These are phyloP conservation scores for Solanum pennellii DNA, from an alignment of 257 asterid species.

Conservation along the genomic window DNA sequence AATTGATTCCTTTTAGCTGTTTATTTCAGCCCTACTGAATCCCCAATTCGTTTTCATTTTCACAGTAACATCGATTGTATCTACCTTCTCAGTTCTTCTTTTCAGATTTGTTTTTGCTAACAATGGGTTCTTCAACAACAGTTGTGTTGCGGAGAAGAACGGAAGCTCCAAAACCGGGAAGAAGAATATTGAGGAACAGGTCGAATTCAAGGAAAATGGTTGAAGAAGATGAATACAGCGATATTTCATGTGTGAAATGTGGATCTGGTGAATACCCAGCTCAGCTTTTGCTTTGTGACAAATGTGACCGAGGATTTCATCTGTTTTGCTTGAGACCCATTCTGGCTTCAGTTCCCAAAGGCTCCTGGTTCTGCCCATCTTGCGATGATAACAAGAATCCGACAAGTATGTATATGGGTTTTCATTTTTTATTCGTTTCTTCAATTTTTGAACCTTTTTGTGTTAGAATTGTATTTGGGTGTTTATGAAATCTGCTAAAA, in stretches of 20 bases:
- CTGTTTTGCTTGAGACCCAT: constrained; percentile 64
- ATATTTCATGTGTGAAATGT: constrained; percentile 54
- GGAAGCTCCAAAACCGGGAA: constrained; percentile 42
- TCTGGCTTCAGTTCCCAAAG: constrained; percentile 67
- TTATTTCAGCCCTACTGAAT: not conserved
- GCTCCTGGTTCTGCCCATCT: constrained; percentile 65
- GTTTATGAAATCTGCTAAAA: not conserved
- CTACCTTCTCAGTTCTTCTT: not conserved
- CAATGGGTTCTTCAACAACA: constrained; percentile 14
- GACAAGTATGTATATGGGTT: constrained; percentile 21
- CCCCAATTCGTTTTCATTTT: not conserved
- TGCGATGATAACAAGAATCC: constrained; percentile 24
- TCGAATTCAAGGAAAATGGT: constrained; percentile 9
- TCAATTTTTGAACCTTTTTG: not conserved
- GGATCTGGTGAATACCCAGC: constrained; percentile 55
- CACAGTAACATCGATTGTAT: not conserved
- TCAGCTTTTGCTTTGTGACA: constrained; percentile 75
- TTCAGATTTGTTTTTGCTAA: not conserved
- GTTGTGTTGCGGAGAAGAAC: constrained; percentile 39
- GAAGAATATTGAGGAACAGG: constrained; percentile 9
- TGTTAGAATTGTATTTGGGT: not conserved
- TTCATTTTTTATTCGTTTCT: not conserved
- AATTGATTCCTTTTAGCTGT: not conserved
- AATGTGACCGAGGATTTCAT: constrained; percentile 74
- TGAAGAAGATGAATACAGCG: constrained; percentile 19